phyloP scores from a whole-genome alignment of 1,284 basidiomycete genomes.

The Cryptococcus sp. region DNA sequence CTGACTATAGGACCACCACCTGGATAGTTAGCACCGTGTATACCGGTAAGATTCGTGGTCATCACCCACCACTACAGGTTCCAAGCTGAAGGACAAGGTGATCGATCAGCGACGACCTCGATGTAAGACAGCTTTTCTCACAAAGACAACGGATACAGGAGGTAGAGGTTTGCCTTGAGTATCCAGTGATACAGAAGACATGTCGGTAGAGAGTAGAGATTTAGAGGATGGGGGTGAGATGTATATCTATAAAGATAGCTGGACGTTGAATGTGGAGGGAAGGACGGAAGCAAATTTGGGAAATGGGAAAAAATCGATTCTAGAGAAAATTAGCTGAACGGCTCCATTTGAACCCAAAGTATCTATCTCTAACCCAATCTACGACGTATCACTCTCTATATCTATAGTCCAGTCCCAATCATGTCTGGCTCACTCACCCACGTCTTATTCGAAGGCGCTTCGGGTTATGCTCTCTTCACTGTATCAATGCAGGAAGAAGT shows the following conservation, averaged over 20 bases:
- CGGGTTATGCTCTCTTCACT: constrained; percentile 92
- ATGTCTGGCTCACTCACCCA: constrained; percentile 61
- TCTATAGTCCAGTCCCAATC: constrained; percentile 5
- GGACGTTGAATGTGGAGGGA: no score
- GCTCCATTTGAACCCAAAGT: not conserved
- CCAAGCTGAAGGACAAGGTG: constrained; percentile 30
- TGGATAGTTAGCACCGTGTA: constrained; percentile 5
- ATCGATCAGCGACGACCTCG: not conserved
- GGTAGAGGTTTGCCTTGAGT: constrained; percentile 14
- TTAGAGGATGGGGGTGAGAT: no score
- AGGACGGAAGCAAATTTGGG: no score
- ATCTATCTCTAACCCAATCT: not conserved
- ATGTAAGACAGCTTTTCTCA: constrained; percentile 13
- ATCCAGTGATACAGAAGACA: no score
- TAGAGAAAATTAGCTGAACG: not conserved
- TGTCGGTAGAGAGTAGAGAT: no score
- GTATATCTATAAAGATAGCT: no score
- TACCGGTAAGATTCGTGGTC: not conserved
- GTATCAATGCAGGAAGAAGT: constrained; percentile 86
- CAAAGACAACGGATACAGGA: constrained; percentile 38
- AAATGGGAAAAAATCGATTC: not conserved
- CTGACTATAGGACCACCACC: constrained; percentile 45
- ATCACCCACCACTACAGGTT: constrained; percentile 43
- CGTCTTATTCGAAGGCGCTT: constrained; percentile 89
- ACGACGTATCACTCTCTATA: not conserved